Conservation (phyloP, 148 eudicot species). For the Simmondsia chinensis region DNA sequence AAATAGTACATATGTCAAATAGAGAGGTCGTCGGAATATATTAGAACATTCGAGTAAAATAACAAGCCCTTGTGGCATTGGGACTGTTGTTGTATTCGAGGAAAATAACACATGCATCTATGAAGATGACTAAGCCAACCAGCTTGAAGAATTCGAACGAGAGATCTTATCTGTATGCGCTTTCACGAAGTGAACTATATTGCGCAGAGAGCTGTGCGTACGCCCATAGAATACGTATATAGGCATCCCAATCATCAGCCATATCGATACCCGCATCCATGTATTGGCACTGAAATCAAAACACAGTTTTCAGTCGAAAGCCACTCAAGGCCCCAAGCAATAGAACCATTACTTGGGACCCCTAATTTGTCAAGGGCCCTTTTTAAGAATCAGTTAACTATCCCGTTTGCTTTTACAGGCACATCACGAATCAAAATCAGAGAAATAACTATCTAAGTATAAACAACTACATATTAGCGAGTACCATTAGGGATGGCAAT, state of each 20-base stretch:
- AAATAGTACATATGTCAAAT: no score
- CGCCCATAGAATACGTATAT: slow-evolving; percentile 70
- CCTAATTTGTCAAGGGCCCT: neutral
- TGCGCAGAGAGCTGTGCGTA: slow-evolving; percentile 49
- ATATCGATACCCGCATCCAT: slow-evolving; percentile 80
- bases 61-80: no score
- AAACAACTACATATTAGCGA: no score
- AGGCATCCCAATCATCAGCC: slow-evolving; percentile 58
- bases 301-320: neutral
- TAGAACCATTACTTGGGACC: neutral
- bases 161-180: slow-evolving; percentile 61
- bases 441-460: no score
- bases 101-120: no score
- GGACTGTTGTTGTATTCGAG: no score
- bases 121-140: neutral
- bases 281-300: slow-evolving; percentile 39
- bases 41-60: no score
- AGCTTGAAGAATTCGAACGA: slow-evolving; percentile 18
- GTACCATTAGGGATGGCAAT: no score
- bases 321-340: neutral
- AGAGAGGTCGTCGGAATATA: no score
- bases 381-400: no score
- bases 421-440: no score
- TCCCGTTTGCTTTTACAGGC: no score
- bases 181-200: slow-evolving; percentile 78